phyloP scores from a whole-genome alignment of 2,329 filamentous ascomycete species.

The Tolypocladium ovalisporum region DNA sequence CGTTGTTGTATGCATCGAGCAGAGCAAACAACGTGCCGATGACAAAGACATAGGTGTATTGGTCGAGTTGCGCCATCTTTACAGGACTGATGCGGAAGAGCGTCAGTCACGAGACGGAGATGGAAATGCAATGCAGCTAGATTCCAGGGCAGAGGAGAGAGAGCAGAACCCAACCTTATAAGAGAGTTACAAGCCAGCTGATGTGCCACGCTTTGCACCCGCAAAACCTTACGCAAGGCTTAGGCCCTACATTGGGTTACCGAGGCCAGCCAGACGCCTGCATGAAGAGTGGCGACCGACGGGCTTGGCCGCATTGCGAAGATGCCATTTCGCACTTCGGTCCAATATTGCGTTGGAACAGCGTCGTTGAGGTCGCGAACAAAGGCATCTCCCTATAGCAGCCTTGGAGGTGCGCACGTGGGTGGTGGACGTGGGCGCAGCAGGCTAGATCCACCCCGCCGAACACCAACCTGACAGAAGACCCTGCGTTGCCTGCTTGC shows the following conservation, averaged over 20 bases:
- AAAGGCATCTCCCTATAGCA: background rate
- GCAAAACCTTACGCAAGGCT: background rate
- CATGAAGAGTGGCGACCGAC: background rate
- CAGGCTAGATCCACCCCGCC: background rate
- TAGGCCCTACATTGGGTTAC: background rate
- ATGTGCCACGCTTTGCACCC: background rate
- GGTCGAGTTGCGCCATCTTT: conserved; percentile 42
- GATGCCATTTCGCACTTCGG: background rate
- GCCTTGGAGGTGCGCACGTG: background rate
- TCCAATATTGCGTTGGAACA: background rate
- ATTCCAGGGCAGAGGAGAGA: background rate
- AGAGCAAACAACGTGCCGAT: conserved; percentile 68
- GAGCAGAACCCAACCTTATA: background rate
- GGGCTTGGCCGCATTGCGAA: background rate
- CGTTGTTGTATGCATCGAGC: conserved; percentile 70
- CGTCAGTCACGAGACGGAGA: background rate
- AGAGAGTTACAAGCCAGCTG: background rate
- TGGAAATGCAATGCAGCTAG: background rate
- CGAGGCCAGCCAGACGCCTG: background rate
- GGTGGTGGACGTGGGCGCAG: background rate
- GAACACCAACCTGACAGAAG: background rate
- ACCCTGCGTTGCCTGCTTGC: too few relatives aligned
- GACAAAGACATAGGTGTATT: conserved; percentile 63
- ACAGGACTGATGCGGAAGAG: background rate
- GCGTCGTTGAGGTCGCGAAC: too few relatives aligned